A percentile compares a stretch with the other conserved stretches of the same genome.
These are phyloP conservation scores for Vigna angularis DNA, from an alignment of 306 rosid genomes.

Conservation along the genomic window DNA sequence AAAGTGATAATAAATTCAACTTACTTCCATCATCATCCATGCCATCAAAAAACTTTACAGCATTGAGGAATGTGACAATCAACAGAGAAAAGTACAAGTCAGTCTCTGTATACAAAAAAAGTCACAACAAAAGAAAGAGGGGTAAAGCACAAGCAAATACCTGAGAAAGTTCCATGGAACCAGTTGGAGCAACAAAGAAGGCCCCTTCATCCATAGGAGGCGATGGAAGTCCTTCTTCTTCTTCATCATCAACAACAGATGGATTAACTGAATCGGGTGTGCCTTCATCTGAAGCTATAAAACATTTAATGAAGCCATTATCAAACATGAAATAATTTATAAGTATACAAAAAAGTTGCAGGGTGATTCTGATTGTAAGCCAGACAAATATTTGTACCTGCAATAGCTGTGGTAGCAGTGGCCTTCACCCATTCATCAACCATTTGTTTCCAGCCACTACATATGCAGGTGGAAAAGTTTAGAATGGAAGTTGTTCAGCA, in stretches of 20 bases:
- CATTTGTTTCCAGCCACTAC: conserved; percentile 81
- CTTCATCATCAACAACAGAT: conserved; percentile 53
- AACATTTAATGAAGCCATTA: conserved; percentile 22
- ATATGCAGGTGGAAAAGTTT: conserved; percentile 32
- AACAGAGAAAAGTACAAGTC: conserved; percentile 51
- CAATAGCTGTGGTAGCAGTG: conserved; percentile 51
- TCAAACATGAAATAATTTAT: background rate
- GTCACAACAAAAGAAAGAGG: conserved; percentile 2
- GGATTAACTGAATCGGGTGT: conserved; percentile 80
- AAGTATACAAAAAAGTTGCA: background rate
- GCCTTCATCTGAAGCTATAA: conserved; percentile 63
- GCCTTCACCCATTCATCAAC: conserved; percentile 84
- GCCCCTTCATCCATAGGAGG: conserved; percentile 92
- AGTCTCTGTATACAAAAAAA: conserved; percentile 47
- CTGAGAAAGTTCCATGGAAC: conserved; percentile 82
- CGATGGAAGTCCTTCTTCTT: conserved; percentile 85
- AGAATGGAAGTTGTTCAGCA: conserved; percentile 34
- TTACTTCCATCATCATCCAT: conserved; percentile 98
- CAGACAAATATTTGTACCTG: conserved; percentile 48
- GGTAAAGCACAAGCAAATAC: conserved; percentile 49
- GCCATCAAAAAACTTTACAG: conserved; percentile 90
- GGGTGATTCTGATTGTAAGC: background rate
- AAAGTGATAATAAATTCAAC: conserved; percentile 56
- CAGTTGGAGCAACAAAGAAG: conserved; percentile 66
- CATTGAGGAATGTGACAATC: conserved; percentile 41